Conservation (phyloP, 2,329 filamentous ascomycete species). For the Alternaria gansuensis region DNA sequence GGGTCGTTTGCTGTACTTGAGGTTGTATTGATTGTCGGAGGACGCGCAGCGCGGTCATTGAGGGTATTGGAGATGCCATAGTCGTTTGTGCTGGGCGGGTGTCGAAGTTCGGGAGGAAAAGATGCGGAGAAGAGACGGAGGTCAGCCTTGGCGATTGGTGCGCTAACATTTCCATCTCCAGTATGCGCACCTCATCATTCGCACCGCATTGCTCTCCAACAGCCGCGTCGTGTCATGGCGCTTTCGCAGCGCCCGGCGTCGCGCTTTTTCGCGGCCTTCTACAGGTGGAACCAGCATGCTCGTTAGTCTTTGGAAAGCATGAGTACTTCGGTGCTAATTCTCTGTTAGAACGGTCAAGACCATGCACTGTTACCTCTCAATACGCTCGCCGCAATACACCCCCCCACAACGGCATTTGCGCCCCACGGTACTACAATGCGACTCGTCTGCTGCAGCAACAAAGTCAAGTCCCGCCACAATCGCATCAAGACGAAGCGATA, state of each 20-base stretch:
- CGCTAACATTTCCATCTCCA: constrained; percentile 27
- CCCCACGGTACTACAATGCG: constrained; percentile 22
- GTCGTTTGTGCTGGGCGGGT: constrained; percentile 19
- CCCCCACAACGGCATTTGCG: constrained; percentile 4
- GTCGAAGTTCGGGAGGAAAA: constrained; percentile 23
- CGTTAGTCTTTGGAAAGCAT: constrained; percentile 24
- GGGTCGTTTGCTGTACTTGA: constrained; percentile 47
- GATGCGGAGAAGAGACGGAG: constrained; percentile 38
- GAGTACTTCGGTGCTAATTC: neutral
- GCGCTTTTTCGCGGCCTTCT: constrained; percentile 58
- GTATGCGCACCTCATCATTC: constrained; percentile 16
- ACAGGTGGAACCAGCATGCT: constrained; percentile 52
- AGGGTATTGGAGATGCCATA: constrained; percentile 48
- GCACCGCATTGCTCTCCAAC: constrained; percentile 7
- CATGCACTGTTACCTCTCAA: constrained; percentile 13
- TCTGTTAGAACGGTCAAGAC: constrained; percentile 21
- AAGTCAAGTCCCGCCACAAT: constrained; percentile 15
- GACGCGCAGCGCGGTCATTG: constrained; percentile 43
- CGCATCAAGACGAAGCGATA: constrained; percentile 3
- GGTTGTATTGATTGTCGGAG: constrained; percentile 41
- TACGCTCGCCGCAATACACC: constrained; percentile 2
- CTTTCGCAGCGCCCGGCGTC: constrained; percentile 32
- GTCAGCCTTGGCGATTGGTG: constrained; percentile 23
- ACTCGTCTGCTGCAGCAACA: constrained; percentile 23
- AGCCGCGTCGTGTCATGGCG: constrained; percentile 25